Percentiles rank a stretch among this genome's conserved stretches.
These are phyloP conservation scores for Solanum virginianum DNA, from an alignment of 257 asterid species.

Conservation along the genomic window DNA sequence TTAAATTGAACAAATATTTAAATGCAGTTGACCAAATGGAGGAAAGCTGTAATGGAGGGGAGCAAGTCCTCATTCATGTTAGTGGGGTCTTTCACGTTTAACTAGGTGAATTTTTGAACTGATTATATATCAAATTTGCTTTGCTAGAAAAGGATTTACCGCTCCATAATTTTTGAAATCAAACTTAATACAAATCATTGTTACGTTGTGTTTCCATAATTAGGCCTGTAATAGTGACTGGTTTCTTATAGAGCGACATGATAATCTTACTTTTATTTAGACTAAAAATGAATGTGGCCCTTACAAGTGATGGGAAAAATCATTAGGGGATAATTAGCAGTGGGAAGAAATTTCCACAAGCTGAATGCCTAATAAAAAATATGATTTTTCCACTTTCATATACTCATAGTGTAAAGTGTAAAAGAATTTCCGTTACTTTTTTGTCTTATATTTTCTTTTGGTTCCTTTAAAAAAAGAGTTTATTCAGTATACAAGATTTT, in stretches of 20 bases:
- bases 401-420: too few species aligned
- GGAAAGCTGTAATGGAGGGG: too few species aligned
- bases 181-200: neutral
- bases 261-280: neutral
- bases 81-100: neutral
- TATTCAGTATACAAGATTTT: too few species aligned
- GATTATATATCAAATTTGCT: constrained; percentile 20
- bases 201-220: neutral
- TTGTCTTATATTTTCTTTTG: too few species aligned
- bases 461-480: too few species aligned
- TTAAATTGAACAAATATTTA: too few species aligned
- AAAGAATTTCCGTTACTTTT: too few species aligned
- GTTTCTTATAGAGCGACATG: neutral
- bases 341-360: neutral
- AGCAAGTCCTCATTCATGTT: neutral
- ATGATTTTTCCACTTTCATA: too few species aligned
- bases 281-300: neutral
- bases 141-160: neutral
- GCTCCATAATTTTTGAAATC: neutral
- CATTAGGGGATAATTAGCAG: neutral
- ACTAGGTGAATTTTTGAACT: constrained; percentile 8
- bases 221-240: neutral
- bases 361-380: neutral
- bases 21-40: too few species aligned
- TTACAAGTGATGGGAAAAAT: neutral